Base-by-base conservation (phyloP, 1,284 basidiomycete genomes). In the Exobasidium rhododendri region DNA sequence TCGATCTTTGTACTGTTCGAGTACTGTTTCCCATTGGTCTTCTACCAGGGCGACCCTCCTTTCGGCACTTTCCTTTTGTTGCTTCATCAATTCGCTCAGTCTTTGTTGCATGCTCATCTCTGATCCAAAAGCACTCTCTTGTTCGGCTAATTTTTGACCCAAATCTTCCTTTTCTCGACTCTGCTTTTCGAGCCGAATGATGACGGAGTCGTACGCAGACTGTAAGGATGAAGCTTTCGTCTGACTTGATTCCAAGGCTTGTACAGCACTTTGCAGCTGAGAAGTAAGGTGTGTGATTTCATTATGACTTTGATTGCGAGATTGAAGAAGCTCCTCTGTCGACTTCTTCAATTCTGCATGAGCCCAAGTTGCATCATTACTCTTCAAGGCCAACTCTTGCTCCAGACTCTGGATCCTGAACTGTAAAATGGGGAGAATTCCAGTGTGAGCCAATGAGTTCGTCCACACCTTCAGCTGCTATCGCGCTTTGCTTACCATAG, bases 21-120 rank as follows among this genome's bases (percentile, higher is more conserved):
- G 85, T 4, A 91, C 84, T 14, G 82, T 83, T 31, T 87, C 86
- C 86, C 88, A 92, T 67, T 92, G 88, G 53, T 82, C 83, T 80
- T 93, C 91, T 63, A 94, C 86, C 51, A 83, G 83, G 40, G 90
- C 86, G 2, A 92, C 87, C 54, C 91, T 85, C 44, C 85, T 84
- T 80, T 89, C 89, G 14, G 89, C 85, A 67, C 91, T 87, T 47
- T 85, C 85, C 78, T 92, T 90, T 30, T 91, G 85, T 64, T 88
- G 87, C 75, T 94, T 90, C 84, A 93, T 87, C 83, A 92, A 85
- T 17, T 83, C 82, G 20, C 90, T 86, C 17, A 93, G 82, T 44
- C 90, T 83, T 61, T 86, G 85, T 68, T 92, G 82, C 14, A 86
- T 86, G 30, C 84, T 85, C 1, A 87, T 86, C 78, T 94, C 91